Evolutionary conservation across 2,329 filamentous ascomycete species (phyloP), one percentile per base, ranked within the genome.

Genomic region (Capronia americana): DNA sequence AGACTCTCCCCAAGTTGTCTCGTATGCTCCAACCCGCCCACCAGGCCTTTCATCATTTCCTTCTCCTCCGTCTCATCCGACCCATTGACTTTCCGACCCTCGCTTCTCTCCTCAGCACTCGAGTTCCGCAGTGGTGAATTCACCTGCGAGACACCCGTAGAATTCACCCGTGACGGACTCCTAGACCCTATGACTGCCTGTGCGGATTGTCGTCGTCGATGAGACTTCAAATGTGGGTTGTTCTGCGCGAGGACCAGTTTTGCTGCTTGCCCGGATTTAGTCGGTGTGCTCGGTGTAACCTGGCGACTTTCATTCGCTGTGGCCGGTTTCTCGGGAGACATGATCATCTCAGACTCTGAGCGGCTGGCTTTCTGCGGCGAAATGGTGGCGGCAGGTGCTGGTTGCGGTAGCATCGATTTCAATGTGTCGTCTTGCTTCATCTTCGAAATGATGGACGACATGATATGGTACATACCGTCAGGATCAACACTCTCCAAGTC

Each of bases 1-100:
- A 99, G 85, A 23, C 96, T 92, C 77, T 97, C 93, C 1, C 92
- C 92, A 44, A 98, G 84, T 76, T 96, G 88, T 75, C 92, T 92
- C 71, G 90, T 91, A 79, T 97, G 94, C 78, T 97, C 93, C 92
- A 97, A 94, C 1, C 93, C 94, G 85, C 88, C 1, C 87, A 87
- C 70, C 88, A 78, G 71, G 85, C 84, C 74, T 60, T 58, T 53
- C 74, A 66, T 69, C 79, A 82, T 73, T 82, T 82, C 68, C 81
- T 65, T 67, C 32, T 70, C 69, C 2, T 64, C 48, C 2, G 66
- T 56, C 11, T 58, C 38, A 6, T 55, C 57, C 38, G 24, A 24
- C 11, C 32, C 54, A 8, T 24, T 28, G 17, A 17, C 23, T 12
- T 23, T 28, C 48, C 23, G 5, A 4, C 34, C 30, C 53, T 34